Evolutionary conservation across 371 early-diverging fungal species (phyloP).

Genomic region (Mortierella polycephala): DNA sequence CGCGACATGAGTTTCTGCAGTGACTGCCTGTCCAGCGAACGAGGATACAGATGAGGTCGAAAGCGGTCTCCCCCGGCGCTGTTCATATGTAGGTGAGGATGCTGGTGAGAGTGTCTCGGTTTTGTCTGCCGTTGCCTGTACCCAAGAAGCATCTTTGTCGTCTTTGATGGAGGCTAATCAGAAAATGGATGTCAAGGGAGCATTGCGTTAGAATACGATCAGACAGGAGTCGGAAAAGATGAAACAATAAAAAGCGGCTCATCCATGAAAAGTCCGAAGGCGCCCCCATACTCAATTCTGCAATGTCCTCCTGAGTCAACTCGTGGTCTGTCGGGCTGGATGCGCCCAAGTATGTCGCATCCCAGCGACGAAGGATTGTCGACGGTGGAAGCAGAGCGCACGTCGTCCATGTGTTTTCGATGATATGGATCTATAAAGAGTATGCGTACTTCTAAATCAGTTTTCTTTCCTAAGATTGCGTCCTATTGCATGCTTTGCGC

Average conservation of each 20-base stretch:
- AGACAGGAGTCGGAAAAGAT: too few species aligned
- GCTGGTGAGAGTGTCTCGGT: conserved; percentile 33
- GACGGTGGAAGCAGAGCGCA: conserved; percentile 42
- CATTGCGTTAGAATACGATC: too few species aligned
- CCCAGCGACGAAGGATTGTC: conserved; percentile 51
- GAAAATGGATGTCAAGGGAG: background rate
- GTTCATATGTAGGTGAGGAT: conserved; percentile 31
- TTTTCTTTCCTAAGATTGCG: too few species aligned
- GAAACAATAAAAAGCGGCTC: too few species aligned
- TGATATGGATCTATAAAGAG: conserved; percentile 35
- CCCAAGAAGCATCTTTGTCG: conserved; percentile 28
- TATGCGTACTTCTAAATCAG: background rate
- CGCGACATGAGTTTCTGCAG: conserved; percentile 37
- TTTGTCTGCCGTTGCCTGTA: conserved; percentile 24
- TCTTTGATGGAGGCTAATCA: conserved; percentile 20
- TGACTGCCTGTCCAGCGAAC: conserved; percentile 3
- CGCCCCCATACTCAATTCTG: conserved; percentile 24
- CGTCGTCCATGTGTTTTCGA: conserved; percentile 48
- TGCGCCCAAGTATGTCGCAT: conserved; percentile 18
- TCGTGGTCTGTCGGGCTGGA: conserved; percentile 14
- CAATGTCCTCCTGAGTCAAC: conserved; percentile 15
- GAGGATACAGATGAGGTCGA: conserved; percentile 32
- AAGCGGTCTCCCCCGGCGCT: conserved; percentile 21
- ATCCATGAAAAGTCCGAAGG: background rate
- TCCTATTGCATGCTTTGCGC: background rate